Evolutionary conservation across 139 green algal species (phyloP), one percentile per base, ranked within the genome.

Genomic region (Chlorella sorokiniana): DNA sequence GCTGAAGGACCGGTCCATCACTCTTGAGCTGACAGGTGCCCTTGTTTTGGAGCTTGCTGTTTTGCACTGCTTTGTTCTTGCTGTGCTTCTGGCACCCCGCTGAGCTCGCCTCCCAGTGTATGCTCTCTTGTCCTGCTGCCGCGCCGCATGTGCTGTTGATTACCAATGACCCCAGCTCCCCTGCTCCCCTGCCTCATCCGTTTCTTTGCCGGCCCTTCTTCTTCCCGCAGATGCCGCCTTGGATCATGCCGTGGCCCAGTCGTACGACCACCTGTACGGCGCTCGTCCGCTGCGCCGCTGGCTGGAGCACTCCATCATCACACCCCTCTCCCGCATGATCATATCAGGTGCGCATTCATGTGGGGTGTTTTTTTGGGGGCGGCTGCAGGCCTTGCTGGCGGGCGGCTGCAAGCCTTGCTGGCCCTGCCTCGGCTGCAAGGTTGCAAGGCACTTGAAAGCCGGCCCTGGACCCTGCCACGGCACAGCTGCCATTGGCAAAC

Each of bases 261-360:
- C 78, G 0, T 91, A 87, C 54, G 88, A 94, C 63, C 83, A 84
- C 41, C 70, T 87, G 5, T 95, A 92, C 64, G 94, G 94, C 29
- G 93, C 93, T 2, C 86, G 93, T 4, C 93, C 94, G 54, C 85
- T 97, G 76, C 88, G 93, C 10, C 85, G 94, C 27, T 95, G 91
- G 88, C 87, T 96, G 77, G 92, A 94, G 84, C 88, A 93, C 42
- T 71, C 85, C 71, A 69, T 94, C 29, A 84, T 95, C 37, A 95
- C 93, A 20, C 86, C 93, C 38, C 86, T 95, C 14, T 89, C 76
- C 20, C 82, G 86, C 41, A 93, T 95, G 88, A 86, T 96, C 48
- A 79, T 96, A 25, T 41, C 45, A 27, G 77, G 76, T 81, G 76
- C 31, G 41, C 52, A 29, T 52, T 23, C 22, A 10, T 72, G 38